phyloP scores from a whole-genome alignment of 164 flowering plant species.

The Umbilicus rupestris region DNA sequence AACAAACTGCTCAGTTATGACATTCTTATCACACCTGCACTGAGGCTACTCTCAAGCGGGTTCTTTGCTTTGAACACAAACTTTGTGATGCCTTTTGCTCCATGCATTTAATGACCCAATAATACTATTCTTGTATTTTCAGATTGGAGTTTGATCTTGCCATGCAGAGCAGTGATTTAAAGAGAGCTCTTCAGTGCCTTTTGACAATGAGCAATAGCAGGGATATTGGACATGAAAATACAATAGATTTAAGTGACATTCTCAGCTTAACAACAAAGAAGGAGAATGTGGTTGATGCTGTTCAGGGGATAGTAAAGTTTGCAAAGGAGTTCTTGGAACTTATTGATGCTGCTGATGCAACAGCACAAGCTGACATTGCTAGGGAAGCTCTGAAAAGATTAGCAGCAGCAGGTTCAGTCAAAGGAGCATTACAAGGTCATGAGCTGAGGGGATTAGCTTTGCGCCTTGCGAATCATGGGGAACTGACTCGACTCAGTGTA shows the following conservation, averaged over 20 bases:
- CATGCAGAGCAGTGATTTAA: conserved; percentile 91
- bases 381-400: conserved; percentile 91
- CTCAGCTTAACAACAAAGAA: conserved; percentile 60
- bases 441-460: conserved; percentile 81
- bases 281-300: conserved; percentile 77
- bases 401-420: conserved; percentile 91
- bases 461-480: conserved; percentile 97
- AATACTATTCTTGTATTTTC: conserved; percentile 9
- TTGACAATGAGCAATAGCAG: conserved; percentile 95
- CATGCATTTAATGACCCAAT: neutral
- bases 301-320: conserved; percentile 88
- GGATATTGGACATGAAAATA: conserved; percentile 72
- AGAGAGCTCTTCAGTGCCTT: conserved; percentile 93
- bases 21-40: no score
- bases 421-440: conserved; percentile 79
- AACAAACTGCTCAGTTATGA: no score
- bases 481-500: conserved; percentile 83
- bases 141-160: conserved; percentile 97
- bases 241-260: conserved; percentile 65
- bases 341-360: conserved; percentile 99
- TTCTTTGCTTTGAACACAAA: no score
- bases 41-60: no score
- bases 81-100: conserved; percentile 5
- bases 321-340: conserved; percentile 87
- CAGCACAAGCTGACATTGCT: conserved; percentile 90